Conservation (phyloP, 495 filamentous ascomycete species). For the Xylaria longipes region DNA sequence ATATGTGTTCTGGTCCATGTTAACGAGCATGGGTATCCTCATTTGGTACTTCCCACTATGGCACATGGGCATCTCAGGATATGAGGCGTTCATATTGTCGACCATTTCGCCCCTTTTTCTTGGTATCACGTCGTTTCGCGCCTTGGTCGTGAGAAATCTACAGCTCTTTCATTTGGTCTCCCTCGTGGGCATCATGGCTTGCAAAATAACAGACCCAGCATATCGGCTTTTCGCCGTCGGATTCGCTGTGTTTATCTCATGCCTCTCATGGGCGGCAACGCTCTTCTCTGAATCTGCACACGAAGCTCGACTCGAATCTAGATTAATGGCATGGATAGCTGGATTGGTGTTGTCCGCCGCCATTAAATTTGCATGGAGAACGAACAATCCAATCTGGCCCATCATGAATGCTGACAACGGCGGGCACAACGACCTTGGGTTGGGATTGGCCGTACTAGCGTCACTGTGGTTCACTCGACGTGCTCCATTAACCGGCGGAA, state of each 20-base stretch:
- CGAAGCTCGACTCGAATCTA: constrained; percentile 75
- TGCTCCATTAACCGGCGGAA: constrained; percentile 58
- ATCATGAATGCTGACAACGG: constrained; percentile 88
- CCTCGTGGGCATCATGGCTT: constrained; percentile 80
- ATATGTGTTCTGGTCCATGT: constrained; percentile 93
- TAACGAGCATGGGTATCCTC: constrained; percentile 84
- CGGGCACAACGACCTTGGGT: constrained; percentile 87
- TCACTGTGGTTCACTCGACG: constrained; percentile 72
- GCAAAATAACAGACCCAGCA: constrained; percentile 73
- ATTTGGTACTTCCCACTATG: constrained; percentile 99
- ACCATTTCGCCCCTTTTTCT: constrained; percentile 87
- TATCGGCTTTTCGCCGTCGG: constrained; percentile 80
- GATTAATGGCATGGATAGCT: constrained; percentile 78
- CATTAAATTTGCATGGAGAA: constrained; percentile 91
- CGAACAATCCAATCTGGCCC: constrained; percentile 99
- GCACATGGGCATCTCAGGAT: constrained; percentile 99
- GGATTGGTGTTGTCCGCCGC: constrained; percentile 85
- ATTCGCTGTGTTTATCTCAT: constrained; percentile 78
- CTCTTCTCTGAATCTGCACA: constrained; percentile 81
- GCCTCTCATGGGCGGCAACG: constrained; percentile 81
- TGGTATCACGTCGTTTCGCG: constrained; percentile 70
- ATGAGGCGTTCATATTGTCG: constrained; percentile 85
- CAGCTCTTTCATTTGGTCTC: constrained; percentile 75
- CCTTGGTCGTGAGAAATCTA: constrained; percentile 69
- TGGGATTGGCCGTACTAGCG: constrained; percentile 77